phyloP scores from a whole-genome alignment of 1,139 yeast species.

The Taphrina communis region DNA sequence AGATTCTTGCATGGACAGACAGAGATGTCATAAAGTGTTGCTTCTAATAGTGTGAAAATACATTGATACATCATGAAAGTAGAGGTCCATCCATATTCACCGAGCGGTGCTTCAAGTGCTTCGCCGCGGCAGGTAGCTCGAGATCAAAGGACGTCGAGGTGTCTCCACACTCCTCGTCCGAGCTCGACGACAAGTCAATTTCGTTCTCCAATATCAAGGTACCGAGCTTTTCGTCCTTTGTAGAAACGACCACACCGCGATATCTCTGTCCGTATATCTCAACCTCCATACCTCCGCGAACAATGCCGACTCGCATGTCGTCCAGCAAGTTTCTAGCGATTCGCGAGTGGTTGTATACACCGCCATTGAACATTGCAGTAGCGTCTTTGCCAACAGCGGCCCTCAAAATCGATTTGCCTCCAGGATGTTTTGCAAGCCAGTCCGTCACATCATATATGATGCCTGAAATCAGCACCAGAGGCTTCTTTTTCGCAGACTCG shows the following conservation, averaged over 20 bases:
- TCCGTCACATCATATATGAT: conserved; percentile 89
- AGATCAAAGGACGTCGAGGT: conserved; percentile 8
- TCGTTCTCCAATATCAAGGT: conserved; percentile 7
- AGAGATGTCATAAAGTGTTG: background rate
- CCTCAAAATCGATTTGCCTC: conserved; percentile 86
- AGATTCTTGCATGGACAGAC: background rate
- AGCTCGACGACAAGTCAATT: conserved; percentile 16
- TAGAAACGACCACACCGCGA: conserved; percentile 56
- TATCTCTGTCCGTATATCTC: conserved; percentile 66
- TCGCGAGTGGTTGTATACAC: conserved; percentile 93
- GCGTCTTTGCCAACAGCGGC: conserved; percentile 96
- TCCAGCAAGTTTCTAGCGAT: conserved; percentile 97
- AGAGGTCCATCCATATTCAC: background rate
- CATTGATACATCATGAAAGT: background rate
- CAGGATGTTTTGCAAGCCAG: conserved; percentile 93
- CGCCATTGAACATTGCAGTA: conserved; percentile 96
- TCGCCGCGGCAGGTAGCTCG: conserved; percentile 3
- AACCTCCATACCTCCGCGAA: conserved; percentile 80
- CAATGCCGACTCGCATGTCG: conserved; percentile 92
- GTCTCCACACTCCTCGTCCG: conserved; percentile 19
- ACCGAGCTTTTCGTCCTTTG: background rate
- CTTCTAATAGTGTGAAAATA: background rate
- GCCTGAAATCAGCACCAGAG: conserved; percentile 81
- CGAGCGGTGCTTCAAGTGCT: conserved; percentile 7
- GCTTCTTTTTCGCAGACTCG: conserved; percentile 62